Evolutionary conservation across 1,284 basidiomycete species (phyloP).

Genomic region (Tylopilus sp.): DNA sequence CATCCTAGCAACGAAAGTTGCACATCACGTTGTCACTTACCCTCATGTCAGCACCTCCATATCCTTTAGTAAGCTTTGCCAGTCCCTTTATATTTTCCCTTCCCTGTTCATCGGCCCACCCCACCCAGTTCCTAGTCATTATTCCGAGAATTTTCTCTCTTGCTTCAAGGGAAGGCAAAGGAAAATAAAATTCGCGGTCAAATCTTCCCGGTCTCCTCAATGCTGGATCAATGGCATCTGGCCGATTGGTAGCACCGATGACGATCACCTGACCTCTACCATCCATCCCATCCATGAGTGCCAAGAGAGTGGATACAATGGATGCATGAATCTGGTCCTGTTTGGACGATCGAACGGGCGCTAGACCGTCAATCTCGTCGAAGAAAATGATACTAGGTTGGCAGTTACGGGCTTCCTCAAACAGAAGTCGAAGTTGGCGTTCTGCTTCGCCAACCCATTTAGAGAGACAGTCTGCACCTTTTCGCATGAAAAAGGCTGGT

Average conservation of each 20-base stretch:
- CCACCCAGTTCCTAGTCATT: slow-evolving; percentile 90
- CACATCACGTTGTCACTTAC: slow-evolving; percentile 44
- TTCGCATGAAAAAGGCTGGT: slow-evolving; percentile 98
- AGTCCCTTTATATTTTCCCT: slow-evolving; percentile 64
- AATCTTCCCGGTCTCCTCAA: slow-evolving; percentile 93
- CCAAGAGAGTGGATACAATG: slow-evolving; percentile 93
- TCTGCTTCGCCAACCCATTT: slow-evolving; percentile 99
- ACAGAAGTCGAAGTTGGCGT: slow-evolving; percentile 90
- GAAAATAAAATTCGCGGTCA: slow-evolving; percentile 98
- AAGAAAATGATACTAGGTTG: slow-evolving; percentile 98
- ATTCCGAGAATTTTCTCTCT: slow-evolving; percentile 88
- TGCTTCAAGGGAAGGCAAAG: slow-evolving; percentile 81
- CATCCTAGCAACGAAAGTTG: slow-evolving; percentile 1
- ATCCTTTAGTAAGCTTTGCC: slow-evolving; percentile 93
- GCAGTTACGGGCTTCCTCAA: slow-evolving; percentile 91
- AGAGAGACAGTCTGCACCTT: slow-evolving; percentile 96
- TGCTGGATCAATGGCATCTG: slow-evolving; percentile 96
- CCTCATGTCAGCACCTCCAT: slow-evolving; percentile 94
- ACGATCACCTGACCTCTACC: slow-evolving; percentile 97
- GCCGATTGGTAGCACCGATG: slow-evolving; percentile 96
- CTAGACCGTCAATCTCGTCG: slow-evolving; percentile 98
- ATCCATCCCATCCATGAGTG: slow-evolving; percentile 99
- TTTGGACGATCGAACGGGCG: slow-evolving; percentile 95
- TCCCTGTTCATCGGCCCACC: slow-evolving; percentile 65
- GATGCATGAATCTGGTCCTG: slow-evolving; percentile 99